phyloP scores from a whole-genome alignment of 805 yeast species.

The Komagataella phaffii region DNA sequence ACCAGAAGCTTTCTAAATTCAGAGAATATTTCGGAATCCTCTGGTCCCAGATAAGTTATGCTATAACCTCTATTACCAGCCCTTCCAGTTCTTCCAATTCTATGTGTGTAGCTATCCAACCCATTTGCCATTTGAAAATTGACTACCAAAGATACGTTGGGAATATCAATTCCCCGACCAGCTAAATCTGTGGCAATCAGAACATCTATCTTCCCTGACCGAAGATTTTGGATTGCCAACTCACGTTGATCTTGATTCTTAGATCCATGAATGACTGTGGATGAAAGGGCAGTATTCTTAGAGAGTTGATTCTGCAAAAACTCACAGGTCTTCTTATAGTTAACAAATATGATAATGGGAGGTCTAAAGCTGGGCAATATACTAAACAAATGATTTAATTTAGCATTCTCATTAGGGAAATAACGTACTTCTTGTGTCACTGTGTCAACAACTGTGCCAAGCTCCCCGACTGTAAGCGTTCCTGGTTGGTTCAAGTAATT shows the following conservation, averaged over 20 bases:
- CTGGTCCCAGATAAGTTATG: conserved; percentile 52
- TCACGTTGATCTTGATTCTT: conserved; percentile 81
- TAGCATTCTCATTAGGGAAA: conserved; percentile 26
- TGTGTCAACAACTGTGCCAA: conserved; percentile 51
- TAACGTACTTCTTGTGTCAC: conserved; percentile 61
- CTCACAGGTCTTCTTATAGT: conserved; percentile 66
- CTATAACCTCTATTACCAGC: conserved; percentile 79
- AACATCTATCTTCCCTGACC: conserved; percentile 40
- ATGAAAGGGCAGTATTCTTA: conserved; percentile 25
- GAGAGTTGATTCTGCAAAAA: conserved; percentile 36
- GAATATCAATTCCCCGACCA: conserved; percentile 91
- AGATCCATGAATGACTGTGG: conserved; percentile 73
- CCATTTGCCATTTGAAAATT: conserved; percentile 74
- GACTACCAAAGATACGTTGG: conserved; percentile 70
- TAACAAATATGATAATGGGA: conserved; percentile 71
- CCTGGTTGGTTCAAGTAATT: conserved; percentile 51
- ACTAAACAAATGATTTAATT: conserved; percentile 25
- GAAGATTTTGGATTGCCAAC: conserved; percentile 47
- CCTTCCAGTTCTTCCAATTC: conserved; percentile 95
- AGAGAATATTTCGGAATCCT: conserved; percentile 36
- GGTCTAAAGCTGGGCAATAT: conserved; percentile 17
- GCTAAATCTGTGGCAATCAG: conserved; percentile 92
- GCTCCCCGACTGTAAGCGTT: conserved; percentile 51
- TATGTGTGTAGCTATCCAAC: conserved; percentile 78
- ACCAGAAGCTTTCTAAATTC: conserved; percentile 36